Conservation (phyloP, 2,329 filamentous ascomycete species). For the Fusarium keratoplasticum region DNA sequence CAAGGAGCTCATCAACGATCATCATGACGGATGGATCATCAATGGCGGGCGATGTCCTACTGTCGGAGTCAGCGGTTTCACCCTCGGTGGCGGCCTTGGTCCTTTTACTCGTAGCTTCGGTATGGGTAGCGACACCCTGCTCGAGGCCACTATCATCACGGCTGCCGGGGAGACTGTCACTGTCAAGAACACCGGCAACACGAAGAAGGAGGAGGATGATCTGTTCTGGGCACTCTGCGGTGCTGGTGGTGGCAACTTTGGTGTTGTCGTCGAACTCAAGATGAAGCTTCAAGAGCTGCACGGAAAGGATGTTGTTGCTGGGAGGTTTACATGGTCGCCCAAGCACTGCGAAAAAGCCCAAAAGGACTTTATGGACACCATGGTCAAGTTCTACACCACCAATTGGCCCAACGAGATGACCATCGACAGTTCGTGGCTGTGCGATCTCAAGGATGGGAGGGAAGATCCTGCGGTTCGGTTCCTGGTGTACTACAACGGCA, state of each 20-base stretch:
- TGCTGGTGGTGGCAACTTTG: constrained; percentile 55
- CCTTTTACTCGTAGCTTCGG: constrained; percentile 47
- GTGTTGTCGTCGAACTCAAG: constrained; percentile 50
- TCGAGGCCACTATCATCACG: constrained; percentile 12
- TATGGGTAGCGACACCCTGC: constrained; percentile 17
- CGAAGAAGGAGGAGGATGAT: constrained; percentile 10
- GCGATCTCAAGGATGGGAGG: constrained; percentile 10
- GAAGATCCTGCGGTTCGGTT: constrained; percentile 18
- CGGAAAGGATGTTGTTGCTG: constrained; percentile 33
- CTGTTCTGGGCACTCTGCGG: constrained; percentile 56
- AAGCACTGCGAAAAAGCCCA: background rate
- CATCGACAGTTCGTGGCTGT: constrained; percentile 41
- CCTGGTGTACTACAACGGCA: constrained; percentile 28
- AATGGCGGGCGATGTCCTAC: constrained; percentile 50
- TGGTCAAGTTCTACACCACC: constrained; percentile 43
- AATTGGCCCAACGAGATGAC: constrained; percentile 45
- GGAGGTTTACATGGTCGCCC: constrained; percentile 40
- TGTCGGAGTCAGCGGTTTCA: constrained; percentile 54
- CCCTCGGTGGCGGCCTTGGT: constrained; percentile 51
- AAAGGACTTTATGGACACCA: constrained; percentile 19
- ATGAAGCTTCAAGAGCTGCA: constrained; percentile 36
- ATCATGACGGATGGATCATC: constrained; percentile 36
- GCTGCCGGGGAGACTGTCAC: background rate
- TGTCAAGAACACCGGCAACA: constrained; percentile 21
- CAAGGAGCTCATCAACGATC: constrained; percentile 41